Conservation (phyloP, 306 rosid species). For the Lablab purpureus region DNA sequence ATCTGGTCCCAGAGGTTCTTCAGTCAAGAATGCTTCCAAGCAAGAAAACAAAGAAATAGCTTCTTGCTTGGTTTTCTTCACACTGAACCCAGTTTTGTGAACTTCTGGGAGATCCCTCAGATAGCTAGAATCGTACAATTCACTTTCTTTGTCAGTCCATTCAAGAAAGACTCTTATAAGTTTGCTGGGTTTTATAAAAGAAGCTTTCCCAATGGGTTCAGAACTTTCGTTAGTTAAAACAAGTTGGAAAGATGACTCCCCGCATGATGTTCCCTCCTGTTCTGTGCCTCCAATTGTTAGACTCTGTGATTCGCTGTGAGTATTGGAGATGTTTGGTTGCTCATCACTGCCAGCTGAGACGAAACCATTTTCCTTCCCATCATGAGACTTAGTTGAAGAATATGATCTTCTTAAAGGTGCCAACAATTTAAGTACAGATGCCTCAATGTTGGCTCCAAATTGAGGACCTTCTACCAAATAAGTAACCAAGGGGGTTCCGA, state of each 20-base stretch:
- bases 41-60: constrained; percentile 95
- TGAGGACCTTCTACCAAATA: constrained; percentile 67
- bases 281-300: constrained; percentile 51
- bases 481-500: constrained; percentile 90
- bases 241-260: constrained; percentile 72
- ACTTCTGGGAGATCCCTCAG: constrained; percentile 97
- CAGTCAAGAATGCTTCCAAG: constrained; percentile 95
- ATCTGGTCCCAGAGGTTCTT: constrained; percentile 98
- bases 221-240: constrained; percentile 63
- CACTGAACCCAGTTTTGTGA: constrained; percentile 73
- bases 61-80: constrained; percentile 91
- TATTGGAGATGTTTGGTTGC: constrained; percentile 56
- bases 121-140: constrained; percentile 75
- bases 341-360: constrained; percentile 58
- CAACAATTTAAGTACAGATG: constrained; percentile 66
- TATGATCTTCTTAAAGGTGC: constrained; percentile 70
- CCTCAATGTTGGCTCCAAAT: constrained; percentile 67
- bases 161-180: constrained; percentile 68
- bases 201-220: constrained; percentile 70
- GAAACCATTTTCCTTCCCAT: constrained; percentile 79
- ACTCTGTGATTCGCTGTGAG: constrained; percentile 46
- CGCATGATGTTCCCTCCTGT: constrained; percentile 60
- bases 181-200: constrained; percentile 60
- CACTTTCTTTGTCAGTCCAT: constrained; percentile 82
- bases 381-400: constrained; percentile 65